Evolutionary conservation across 2,329 filamentous ascomycete species (phyloP), one percentile per base, ranked within the genome.

Genomic region (Cytospora piceicola): DNA sequence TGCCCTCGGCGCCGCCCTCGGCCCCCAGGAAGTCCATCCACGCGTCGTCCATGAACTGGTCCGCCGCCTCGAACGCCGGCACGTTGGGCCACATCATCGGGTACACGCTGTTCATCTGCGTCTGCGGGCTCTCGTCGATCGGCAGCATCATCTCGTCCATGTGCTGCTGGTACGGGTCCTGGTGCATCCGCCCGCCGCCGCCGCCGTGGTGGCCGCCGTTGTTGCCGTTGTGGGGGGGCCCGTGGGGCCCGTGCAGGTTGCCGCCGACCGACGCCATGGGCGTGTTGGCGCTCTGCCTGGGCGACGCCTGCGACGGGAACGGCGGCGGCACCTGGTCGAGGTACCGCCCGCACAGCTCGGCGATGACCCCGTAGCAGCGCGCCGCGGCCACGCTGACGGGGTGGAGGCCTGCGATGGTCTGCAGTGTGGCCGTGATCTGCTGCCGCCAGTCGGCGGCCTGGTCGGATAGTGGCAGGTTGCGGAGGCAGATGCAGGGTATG

Each of bases 51-150:
- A 79, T 78, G 4, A 76, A 73, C 29, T 77, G 73, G 54, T 79
- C 75, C 6, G 73, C 75, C 14, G 74, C 76, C 66, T 79, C 76
- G 39, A 77, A 67, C 0, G 75, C 72, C 32, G 75, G 73, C 14
- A 76, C 73, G 53, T 79, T 80, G 4, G 78, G 80, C 79, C 80
- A 82, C 79, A 81, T 80, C 78, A 81, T 79, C 22, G 74, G 73
- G 58, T 80, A 77, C 0, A 81, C 75, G 27, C 72, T 77, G 49
- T 79, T 77, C 22, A 82, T 77, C 67, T 80, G 79, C 1, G 78
- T 80, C 68, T 81, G 77, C 0, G 78, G 76, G 42, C 74, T 78
- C 63, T 80, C 76, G 14, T 76, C 76, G 6, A 75, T 74, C 0
- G 76, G 73, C 12, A 68, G 59, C 63, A 68, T 68, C 66, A 68